Conservation (phyloP, 352 stramenopile genomes). For the Phytophthora pinifolia region DNA sequence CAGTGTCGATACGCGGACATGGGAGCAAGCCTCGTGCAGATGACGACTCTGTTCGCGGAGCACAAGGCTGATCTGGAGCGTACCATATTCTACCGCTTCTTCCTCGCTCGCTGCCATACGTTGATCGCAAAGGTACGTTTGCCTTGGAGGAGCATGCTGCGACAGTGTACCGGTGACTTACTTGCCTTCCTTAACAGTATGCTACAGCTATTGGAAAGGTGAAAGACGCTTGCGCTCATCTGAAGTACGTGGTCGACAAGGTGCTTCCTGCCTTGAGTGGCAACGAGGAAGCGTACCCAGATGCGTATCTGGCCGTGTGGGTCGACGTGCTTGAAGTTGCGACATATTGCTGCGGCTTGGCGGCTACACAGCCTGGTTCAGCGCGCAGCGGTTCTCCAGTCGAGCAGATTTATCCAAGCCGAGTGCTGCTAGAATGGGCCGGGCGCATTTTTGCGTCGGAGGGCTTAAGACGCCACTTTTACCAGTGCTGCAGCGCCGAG, state of each 20-base stretch:
- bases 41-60: constrained; percentile 52
- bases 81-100: constrained; percentile 51
- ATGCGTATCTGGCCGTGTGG: constrained; percentile 55
- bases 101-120: constrained; percentile 53
- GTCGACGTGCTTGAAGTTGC: constrained; percentile 56
- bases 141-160: neutral
- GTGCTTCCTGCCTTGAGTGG: constrained; percentile 38
- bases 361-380: constrained; percentile 16
- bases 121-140: constrained; percentile 64
- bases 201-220: constrained; percentile 51
- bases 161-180: neutral
- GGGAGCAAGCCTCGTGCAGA: constrained; percentile 54
- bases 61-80: constrained; percentile 49
- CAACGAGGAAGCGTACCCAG: constrained; percentile 40
- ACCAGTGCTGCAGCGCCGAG: constrained; percentile 51
- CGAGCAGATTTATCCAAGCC: constrained; percentile 52
- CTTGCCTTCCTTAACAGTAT: constrained; percentile 37
- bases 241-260: constrained; percentile 56
- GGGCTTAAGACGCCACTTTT: constrained; percentile 44
- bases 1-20: constrained; percentile 73
- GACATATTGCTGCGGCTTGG: constrained; percentile 45
- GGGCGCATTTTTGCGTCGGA: constrained; percentile 45
- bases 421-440: constrained; percentile 51
- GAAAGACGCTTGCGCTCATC: constrained; percentile 50
- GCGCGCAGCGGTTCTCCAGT: constrained; percentile 10